phyloP scores from a whole-genome alignment of 2,329 filamentous ascomycete species.

The Botrytis deweyae region DNA sequence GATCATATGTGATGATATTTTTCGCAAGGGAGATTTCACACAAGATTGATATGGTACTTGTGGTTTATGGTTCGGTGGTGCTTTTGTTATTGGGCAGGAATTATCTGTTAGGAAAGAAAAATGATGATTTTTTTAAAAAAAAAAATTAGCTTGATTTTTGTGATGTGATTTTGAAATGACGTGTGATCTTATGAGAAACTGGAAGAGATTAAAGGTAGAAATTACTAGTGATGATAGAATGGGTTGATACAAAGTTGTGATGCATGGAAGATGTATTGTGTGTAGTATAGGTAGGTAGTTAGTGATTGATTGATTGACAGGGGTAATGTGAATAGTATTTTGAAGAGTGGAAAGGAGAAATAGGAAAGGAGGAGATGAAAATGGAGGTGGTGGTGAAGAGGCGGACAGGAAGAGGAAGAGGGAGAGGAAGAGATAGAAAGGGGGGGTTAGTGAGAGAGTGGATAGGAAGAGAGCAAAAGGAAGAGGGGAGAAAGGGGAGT shows the following conservation, averaged over 20 bases:
- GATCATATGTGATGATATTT: slow-evolving; percentile 17
- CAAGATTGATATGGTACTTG: neutral
- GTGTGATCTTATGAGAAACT: neutral
- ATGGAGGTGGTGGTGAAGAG: no score
- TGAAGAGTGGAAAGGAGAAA: neutral
- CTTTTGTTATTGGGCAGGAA: slow-evolving; percentile 7
- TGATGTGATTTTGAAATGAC: neutral
- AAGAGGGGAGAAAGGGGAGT: no score
- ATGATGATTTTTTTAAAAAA: slow-evolving; percentile 15
- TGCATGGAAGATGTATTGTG: neutral
- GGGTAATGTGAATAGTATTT: neutral
- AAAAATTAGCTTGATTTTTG: no score
- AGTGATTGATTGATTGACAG: neutral
- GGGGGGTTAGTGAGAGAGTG: no score
- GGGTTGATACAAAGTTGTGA: neutral
- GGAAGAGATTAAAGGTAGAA: neutral
- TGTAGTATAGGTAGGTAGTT: neutral
- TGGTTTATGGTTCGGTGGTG: neutral
- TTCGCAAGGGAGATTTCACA: neutral
- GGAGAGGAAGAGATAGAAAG: no score
- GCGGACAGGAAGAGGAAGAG: no score
- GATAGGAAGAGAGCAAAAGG: no score
- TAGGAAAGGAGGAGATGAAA: no score
- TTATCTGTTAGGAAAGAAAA: slow-evolving; percentile 7
- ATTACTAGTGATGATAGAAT: neutral